These are phyloP conservation scores for Aspergillus sp. DNA, from an alignment of 2,329 filamentous ascomycete genomes.

Conservation along the genomic window DNA sequence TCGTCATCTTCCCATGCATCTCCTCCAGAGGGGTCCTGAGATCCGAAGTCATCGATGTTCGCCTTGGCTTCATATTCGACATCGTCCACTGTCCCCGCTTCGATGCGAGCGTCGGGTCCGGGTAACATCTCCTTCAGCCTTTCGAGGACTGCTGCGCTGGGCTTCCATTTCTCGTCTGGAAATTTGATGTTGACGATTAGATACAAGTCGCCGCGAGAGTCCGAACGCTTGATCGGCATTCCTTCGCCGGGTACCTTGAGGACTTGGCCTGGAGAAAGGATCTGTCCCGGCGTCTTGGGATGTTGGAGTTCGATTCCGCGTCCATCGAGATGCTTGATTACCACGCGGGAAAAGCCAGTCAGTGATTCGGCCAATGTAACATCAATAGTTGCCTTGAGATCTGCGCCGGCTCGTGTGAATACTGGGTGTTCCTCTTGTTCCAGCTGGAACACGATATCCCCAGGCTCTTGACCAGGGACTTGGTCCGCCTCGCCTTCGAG, in stretches of 20 bases:
- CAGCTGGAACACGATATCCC: conserved; percentile 88
- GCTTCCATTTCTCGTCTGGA: conserved; percentile 81
- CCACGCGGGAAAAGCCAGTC: conserved; percentile 84
- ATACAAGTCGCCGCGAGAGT: conserved; percentile 82
- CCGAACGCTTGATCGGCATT: conserved; percentile 88
- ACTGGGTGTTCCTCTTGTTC: conserved; percentile 76
- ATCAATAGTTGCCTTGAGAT: conserved; percentile 78
- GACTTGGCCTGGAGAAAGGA: conserved; percentile 79
- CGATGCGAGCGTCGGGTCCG: conserved; percentile 57
- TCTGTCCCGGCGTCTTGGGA: conserved; percentile 72
- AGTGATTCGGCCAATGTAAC: conserved; percentile 82
- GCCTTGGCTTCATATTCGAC: conserved; percentile 82
- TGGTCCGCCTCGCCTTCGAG: conserved; percentile 95
- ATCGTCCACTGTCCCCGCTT: conserved; percentile 77
- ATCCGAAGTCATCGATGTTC: conserved; percentile 69
- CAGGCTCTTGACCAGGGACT: conserved; percentile 80
- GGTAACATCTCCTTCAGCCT: conserved; percentile 76
- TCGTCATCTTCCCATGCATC: conserved; percentile 52
- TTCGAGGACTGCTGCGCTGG: conserved; percentile 68
- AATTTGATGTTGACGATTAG: conserved; percentile 83
- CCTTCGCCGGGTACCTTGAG: conserved; percentile 86
- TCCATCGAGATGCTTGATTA: conserved; percentile 89
- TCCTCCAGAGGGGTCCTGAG: conserved; percentile 42
- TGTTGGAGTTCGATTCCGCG: conserved; percentile 81
- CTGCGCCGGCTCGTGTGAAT: conserved; percentile 80